Base-by-base conservation (phyloP, 495 filamentous ascomycete species). In the Astrocystis sublimbata region DNA sequence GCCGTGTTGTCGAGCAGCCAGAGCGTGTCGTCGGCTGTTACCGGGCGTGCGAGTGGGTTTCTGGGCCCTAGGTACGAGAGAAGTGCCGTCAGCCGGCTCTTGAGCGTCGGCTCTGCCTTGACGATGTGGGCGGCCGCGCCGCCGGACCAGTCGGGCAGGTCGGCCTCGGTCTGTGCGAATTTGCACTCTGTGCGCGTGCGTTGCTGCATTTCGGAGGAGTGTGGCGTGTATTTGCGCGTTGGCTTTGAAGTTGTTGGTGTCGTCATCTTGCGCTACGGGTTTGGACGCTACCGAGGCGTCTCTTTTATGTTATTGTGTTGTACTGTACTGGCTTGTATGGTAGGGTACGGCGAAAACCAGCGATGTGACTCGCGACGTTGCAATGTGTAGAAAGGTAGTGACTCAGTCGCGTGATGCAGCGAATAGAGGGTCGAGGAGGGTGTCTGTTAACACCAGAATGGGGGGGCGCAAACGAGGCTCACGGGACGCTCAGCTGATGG, bases 1-100 rank as follows among this genome's bases (percentile, higher is more conserved):
- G 92, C 93, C 7, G 91, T 92, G 67, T 94, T 97, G 77, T 97
- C 92, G 40, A 97, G 73, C 12, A 98, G 78, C 93, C 93, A 97
- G 23, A 97, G 87, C 9, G 81, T 83, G 64, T 97, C 86, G 50
- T 76, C 63, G 2, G 60, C 63, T 7, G 69, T 72, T 40, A 85
- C 68, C 5, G 68, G 61, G 21, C 71, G 70, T 3, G 75, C 73
- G 2, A 78, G 60, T 4, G 82, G 81, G 61, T 83, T 83, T 26
- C 65, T 71, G 19, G 63, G 50, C 35, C 79, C 78, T 26, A 83
- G 66, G 42, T 81, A 79, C 10, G 80, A 81, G 51, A 83, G 75
- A 15, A 81, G 36, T 46, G 73, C 56, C 23, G 61, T 63, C 30
- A 75, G 30, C 31, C 72, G 75, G 65, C 69, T 64, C 36, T 61